Evolutionary conservation across 2,329 filamentous ascomycete species (phyloP), one percentile per base, ranked within the genome.

Genomic region (Cercospora janseana): DNA sequence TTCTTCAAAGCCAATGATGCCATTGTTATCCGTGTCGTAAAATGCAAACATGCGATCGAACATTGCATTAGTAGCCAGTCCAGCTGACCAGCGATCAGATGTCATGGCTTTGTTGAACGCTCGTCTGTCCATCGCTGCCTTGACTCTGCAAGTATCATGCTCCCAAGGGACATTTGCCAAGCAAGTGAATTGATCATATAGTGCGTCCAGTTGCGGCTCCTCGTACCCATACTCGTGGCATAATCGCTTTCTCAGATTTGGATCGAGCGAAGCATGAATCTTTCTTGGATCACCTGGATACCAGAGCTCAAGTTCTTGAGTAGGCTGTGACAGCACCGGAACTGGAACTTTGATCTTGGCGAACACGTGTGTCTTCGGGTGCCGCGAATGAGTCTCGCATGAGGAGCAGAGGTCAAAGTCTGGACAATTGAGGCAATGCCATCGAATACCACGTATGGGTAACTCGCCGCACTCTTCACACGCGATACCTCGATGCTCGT

Each of bases 11-110:
- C 88, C 87, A 61, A 98, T 96, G 6, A 95, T 75, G 16, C 87
- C 87, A 65, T 98, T 89, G 32, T 82, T 79, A 67, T 97, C 92
- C 24, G 85, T 87, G 69, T 98, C 93, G 68, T 96, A 98, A 68
- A 96, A 96, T 43, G 87, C 82, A 70, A 97, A 98, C 80, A 96
- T 93, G 59, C 93, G 86, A 67, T 98, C 92, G 65, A 95, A 93
- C 52, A 98, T 88, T 10, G 95, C 80, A 66, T 94, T 96, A 1
- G 92, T 88, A 0, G 86, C 79, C 8, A 86, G 82, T 48, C 89
- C 85, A n/a, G 87, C 87, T 3, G 89, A 88, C 62, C 66, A 66
- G 12, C 56, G 57, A 8, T 64, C 60, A 7, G 58, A 60, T 6
- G 94, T 85, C 53, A 97, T 83, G 60, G 90, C 95, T 40, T 87